These are phyloP conservation scores for Hypericum androsaemum DNA, from an alignment of 345 rosid species.

Conservation along the genomic window DNA sequence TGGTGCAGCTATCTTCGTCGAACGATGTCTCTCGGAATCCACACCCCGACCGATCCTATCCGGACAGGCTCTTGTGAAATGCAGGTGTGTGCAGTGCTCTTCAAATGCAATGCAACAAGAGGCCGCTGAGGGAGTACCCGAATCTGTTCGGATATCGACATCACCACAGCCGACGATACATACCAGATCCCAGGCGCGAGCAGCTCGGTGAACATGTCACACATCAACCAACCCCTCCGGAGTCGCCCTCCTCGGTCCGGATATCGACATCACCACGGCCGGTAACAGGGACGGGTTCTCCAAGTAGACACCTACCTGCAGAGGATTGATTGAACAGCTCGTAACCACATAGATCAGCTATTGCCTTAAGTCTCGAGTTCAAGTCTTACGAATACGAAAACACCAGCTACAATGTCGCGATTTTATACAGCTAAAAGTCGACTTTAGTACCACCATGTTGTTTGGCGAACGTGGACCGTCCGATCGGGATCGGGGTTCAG, in stretches of 20 bases:
- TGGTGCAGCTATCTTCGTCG: too few relatives aligned
- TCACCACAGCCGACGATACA: constrained; percentile 52
- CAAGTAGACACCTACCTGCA: constrained; percentile 5
- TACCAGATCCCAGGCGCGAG: constrained; percentile 48
- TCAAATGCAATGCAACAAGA: constrained; percentile 85
- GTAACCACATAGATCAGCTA: neutral
- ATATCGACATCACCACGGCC: constrained; percentile 37
- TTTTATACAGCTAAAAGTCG: too few relatives aligned
- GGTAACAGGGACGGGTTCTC: constrained; percentile 49
- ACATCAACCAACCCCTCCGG: constrained; percentile 63
- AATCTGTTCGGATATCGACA: constrained; percentile 62
- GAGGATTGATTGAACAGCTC: neutral
- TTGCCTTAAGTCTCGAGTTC: too few relatives aligned
- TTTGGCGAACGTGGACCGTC: constrained; percentile 58
- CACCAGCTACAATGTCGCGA: too few relatives aligned
- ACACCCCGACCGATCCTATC: too few relatives aligned
- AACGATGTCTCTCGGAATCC: too few relatives aligned
- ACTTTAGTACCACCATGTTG: too few relatives aligned
- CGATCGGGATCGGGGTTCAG: neutral
- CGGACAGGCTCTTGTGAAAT: too few relatives aligned
- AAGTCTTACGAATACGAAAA: too few relatives aligned
- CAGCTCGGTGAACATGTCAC: constrained; percentile 52
- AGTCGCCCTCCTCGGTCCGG: constrained; percentile 57
- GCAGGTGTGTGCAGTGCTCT: constrained; percentile 67
- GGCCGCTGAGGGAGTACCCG: constrained; percentile 53